A percentile compares a stretch with the other conserved stretches of the same genome.
Evolutionary conservation across 108 stramenopile genomes (phyloP).

Genomic region (Epithemia pelagica): DNA sequence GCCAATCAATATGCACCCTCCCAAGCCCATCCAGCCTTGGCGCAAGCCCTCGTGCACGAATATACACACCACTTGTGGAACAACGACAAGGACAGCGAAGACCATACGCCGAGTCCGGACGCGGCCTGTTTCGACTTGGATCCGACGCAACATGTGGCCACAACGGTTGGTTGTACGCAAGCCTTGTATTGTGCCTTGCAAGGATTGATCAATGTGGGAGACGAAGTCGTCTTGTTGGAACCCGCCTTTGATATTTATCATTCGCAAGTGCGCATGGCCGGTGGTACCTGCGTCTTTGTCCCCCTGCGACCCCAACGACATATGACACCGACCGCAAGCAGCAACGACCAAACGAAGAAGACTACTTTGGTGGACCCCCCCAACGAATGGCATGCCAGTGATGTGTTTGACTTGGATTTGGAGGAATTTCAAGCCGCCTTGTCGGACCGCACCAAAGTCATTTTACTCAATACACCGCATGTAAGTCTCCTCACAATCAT

Average conservation of each 20-base stretch:
- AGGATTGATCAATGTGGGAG: constrained; percentile 60
- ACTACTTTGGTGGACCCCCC: neutral
- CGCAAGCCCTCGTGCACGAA: constrained; percentile 58
- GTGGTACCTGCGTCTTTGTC: constrained; percentile 40
- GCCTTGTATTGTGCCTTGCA: constrained; percentile 67
- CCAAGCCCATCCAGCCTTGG: constrained; percentile 65
- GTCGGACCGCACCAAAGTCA: constrained; percentile 49
- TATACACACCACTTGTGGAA: constrained; percentile 26
- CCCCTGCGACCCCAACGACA: constrained; percentile 35
- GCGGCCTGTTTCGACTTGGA: constrained; percentile 32
- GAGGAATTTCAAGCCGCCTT: constrained; percentile 55
- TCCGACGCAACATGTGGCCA: constrained; percentile 60
- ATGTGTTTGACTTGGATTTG: constrained; percentile 59
- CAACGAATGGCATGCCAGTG: constrained; percentile 27
- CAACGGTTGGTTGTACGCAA: constrained; percentile 78
- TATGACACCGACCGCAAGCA: too few relatives aligned
- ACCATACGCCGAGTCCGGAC: too few relatives aligned
- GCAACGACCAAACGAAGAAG: neutral
- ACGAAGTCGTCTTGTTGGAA: constrained; percentile 84
- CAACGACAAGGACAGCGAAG: too few relatives aligned
- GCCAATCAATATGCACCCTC: constrained; percentile 79
- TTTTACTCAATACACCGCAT: constrained; percentile 92
- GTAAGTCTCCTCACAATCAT: too few relatives aligned
- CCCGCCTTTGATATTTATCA: constrained; percentile 77
- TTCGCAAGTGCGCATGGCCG: constrained; percentile 51